phyloP scores from a whole-genome alignment of 805 yeast genomes.

The Henningerozyma blattae region DNA sequence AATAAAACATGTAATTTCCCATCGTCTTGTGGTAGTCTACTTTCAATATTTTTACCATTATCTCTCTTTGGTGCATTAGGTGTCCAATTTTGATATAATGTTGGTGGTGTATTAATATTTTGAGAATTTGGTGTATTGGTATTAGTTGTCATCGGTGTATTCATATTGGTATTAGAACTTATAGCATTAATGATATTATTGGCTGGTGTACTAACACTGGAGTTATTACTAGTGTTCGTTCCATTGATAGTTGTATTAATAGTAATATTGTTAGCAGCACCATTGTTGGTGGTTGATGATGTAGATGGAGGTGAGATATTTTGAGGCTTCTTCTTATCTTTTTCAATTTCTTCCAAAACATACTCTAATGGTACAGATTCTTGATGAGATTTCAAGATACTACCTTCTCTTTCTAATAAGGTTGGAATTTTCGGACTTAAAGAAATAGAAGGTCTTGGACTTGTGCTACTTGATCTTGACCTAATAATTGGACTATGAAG shows the following conservation, averaged over 20 bases:
- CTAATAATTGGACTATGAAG: constrained; percentile 11
- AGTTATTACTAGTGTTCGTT: too few species aligned
- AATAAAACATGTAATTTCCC: constrained; percentile 75
- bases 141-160: neutral
- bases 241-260: too few species aligned
- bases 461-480: constrained; percentile 13
- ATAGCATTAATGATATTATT: neutral
- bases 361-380: constrained; percentile 4
- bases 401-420: neutral
- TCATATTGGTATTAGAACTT: neutral
- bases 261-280: too few species aligned
- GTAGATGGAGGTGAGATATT: too few species aligned
- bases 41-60: constrained; percentile 41
- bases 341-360: constrained; percentile 3
- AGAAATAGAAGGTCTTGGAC: constrained; percentile 9
- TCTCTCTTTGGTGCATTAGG: constrained; percentile 24
- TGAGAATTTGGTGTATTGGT: neutral
- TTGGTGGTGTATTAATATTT: constrained; percentile 1
- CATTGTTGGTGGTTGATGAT: too few species aligned
- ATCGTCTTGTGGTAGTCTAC: constrained; percentile 65
- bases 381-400: neutral
- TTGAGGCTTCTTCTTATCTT: neutral
- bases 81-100: constrained; percentile 1
- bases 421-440: neutral
- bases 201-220: too few species aligned